phyloP scores from a whole-genome alignment of 805 yeast species.

The Sporopachydermia lactativora region DNA sequence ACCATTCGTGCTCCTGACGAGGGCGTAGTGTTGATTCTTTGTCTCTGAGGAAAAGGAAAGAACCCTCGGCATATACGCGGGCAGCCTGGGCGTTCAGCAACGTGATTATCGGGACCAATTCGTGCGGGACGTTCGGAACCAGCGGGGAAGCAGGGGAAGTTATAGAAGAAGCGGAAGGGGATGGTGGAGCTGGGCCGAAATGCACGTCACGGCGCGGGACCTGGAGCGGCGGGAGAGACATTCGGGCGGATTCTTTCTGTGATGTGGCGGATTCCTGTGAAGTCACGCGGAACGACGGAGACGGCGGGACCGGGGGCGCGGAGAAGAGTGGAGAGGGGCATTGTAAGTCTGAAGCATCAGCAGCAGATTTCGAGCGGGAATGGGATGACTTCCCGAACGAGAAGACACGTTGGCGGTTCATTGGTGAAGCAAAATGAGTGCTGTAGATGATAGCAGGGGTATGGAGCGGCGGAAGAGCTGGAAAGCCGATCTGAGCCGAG shows the following conservation, averaged over 20 bases:
- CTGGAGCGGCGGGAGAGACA: not conserved
- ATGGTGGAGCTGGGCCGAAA: not conserved
- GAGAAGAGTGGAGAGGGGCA: not conserved
- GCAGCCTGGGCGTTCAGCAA: slow-evolving; percentile 56
- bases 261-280: not conserved
- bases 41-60: slow-evolving; percentile 27
- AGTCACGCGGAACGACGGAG: not conserved
- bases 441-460: no score
- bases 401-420: not conserved
- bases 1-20: slow-evolving; percentile 11
- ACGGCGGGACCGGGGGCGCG: not conserved
- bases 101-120: slow-evolving; percentile 58
- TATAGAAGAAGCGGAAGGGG: not conserved
- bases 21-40: slow-evolving; percentile 13
- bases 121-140: slow-evolving; percentile 30
- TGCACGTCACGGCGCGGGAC: not conserved
- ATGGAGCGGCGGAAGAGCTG: no score
- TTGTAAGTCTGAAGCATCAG: not conserved
- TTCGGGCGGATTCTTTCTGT: not conserved
- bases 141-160: not conserved
- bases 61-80: slow-evolving; percentile 47
- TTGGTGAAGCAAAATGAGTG: no score
- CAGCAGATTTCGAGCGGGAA: not conserved
- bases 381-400: not conserved
- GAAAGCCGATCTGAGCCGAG: no score